Evolutionary conservation across 106 monocot species (phyloP).

Genomic region (Apostasia shenzhenica): DNA sequence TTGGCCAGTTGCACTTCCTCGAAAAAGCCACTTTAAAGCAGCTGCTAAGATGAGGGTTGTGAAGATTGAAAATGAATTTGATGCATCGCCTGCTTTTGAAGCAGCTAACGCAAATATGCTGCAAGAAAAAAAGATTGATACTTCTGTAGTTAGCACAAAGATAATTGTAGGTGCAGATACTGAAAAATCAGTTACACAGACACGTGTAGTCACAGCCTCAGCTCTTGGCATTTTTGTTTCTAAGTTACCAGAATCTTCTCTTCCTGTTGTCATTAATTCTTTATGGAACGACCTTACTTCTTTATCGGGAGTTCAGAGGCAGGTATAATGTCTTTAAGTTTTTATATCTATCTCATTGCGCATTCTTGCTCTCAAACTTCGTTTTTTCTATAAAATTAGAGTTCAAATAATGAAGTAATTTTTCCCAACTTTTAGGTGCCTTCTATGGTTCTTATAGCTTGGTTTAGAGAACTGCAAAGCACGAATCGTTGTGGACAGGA

Average conservation of each 20-base stretch:
- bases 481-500: constrained; percentile 12
- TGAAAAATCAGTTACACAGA: constrained; percentile 78
- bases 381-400: background rate
- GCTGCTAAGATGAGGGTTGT: constrained; percentile 87
- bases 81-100: constrained; percentile 22
- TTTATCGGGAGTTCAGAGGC: constrained; percentile 79
- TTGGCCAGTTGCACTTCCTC: constrained; percentile 80
- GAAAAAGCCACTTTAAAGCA: constrained; percentile 82
- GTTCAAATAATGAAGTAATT: too few species aligned
- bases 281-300: constrained; percentile 60
- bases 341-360: too few species aligned
- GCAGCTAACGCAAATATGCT: constrained; percentile 27
- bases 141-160: constrained; percentile 23
- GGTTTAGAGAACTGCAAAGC: constrained; percentile 76
- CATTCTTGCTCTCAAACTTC: background rate
- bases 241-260: constrained; percentile 46
- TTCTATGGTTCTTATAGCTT: constrained; percentile 74
- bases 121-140: constrained; percentile 46
- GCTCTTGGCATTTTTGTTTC: constrained; percentile 82
- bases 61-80: constrained; percentile 51
- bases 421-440: constrained; percentile 49
- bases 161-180: constrained; percentile 77
- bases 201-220: constrained; percentile 63
- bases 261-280: constrained; percentile 53
- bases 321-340: constrained; percentile 28